Base-by-base conservation (phyloP, 164 flowering plant genomes). In the Berberis thunbergii region DNA sequence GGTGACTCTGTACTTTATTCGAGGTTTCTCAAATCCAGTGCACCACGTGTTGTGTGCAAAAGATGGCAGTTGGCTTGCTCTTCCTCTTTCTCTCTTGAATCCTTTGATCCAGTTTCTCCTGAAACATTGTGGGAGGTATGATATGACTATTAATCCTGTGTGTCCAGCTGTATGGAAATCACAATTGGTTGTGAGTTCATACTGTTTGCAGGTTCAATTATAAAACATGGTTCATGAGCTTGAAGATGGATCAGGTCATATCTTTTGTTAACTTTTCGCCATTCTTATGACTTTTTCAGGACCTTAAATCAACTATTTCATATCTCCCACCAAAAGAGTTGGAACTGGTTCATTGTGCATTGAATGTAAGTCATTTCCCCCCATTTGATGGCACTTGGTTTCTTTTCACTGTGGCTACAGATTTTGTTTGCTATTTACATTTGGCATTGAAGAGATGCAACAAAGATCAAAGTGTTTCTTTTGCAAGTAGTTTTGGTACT, bases 41-140 rank as follows among this genome's bases (percentile, higher is more conserved):
- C 63, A 44, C 65, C 59, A 66, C 69, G 68, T 69, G 63, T 41
- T 74, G 77, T 66, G 60, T 53, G 61, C 68, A 78, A 68, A 75
- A 82, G 76, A 77, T 81, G 91, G 95, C 77, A 74, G 40, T 57
- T 78, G 58, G 53, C 48, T 64, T 81, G 84, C 69, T 78, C 79
- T 42, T 77, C 92, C 66, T 75, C 80, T 38, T 70, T 45, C 59
- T 74, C 74, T 66, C 74, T 88, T 54, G 85, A 73, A 62, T 54
- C 69, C 46, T 78, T 65, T 48, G 75, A 74, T 42, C 77, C 80
- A 42, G 68, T 80, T 68, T 79, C 93, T 67, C 88, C 93, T 62
- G 90, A 87, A 72, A 83, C 79, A 44, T 74, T 94, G 74, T 94
- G 99, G 99, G 88, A 91, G 99, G 99, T 94, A 79, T 49, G 62